Base-by-base conservation (phyloP, 805 yeast species). In the Candida vartiovaarae region DNA sequence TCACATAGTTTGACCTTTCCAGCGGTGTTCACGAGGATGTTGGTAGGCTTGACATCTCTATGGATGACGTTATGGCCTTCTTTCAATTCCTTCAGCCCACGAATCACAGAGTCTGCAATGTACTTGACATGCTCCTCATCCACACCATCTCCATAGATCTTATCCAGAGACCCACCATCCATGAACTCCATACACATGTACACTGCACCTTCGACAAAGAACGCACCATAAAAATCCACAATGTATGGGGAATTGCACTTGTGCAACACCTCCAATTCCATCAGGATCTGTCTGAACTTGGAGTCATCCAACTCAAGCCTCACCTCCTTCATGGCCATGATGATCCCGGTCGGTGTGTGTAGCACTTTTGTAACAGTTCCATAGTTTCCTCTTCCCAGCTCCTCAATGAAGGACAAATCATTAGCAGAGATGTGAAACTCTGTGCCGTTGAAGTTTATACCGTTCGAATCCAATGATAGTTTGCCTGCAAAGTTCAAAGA, bases 281-380 rank as follows among this genome's bases (percentile, higher is more conserved):
- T 93, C 55, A 93, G 69, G 51, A 93, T 93, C 59, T 93, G 98
- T 48, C 91, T 76, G 62, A 93, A 86, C 60, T 89, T 89, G n/a
- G 86, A 75, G 56, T 91, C 97, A 59, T 93, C 98, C 47, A 93
- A 72, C 61, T 91, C 98, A 38, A 93, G 68, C 42, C 96, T 71
- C 37, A 93, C 96, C 62, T 93, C 98, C 63, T 93, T 93, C 95
- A 93, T 88, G 2, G 98, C 98, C 97, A 93, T 89, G 20, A 80
- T 66, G 20, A 91, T 84, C 23, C 88, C 85, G 0, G 96, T 89
- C 9, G 98, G 98, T 57, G 82, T 87, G 64, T 93, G 97, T 36
- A 87, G 67, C 3, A 91, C 99, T 63, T 89, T 90, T 24, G 90
- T 78, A 6, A 93, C 99, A 1, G 95, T 86, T 42, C 99, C 99